Base-by-base conservation (phyloP, 371 early-diverging fungal species). In the Nematocida homosporus region DNA sequence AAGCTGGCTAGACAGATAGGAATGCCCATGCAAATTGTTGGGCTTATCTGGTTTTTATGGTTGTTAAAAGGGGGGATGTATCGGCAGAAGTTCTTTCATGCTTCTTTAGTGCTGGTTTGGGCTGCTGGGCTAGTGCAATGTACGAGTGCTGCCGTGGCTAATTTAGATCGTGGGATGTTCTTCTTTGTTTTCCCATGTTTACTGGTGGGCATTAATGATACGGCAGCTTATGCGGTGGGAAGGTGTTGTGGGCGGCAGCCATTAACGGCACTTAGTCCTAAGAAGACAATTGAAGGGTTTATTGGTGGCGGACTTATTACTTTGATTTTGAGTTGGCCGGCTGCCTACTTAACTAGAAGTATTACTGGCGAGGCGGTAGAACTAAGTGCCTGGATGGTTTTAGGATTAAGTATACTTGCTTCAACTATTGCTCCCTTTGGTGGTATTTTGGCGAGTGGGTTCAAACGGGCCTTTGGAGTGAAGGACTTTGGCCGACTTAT, bases 271-370 rank as follows among this genome's bases (percentile, higher is more conserved):
- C 85, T 98, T 6, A 90, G 90, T 77, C 99, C 99, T 20, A 98
- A 98, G 82, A 98, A 98, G 87, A 98, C 99, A n/a, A 90, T 92
- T 82, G 99, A 98, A 83, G 99, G 99, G 3, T 95, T 95, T 79
- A 86, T 95, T 40, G 96, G 96, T 56, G 99, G 89, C 25, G 88
- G 91, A 68, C 65, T 95, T 41, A 87, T 87, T 72, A 96, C 97
- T 0, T 78, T 90, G 56, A 77, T 91, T 37, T 69, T 91, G 78
- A 88, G 91, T 81, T 77, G 86, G 10, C 80, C 65, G 37, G n/a
- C 68, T 27, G 8, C 60, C 25, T 18, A 59, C 30, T 1, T 63
- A 20, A 25, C 52, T 5, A 18, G 29, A 41, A 25, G 35, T 16
- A 16, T 16, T 6, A 5, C 30, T 20, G 1, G 2, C 5, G 8